Base-by-base conservation (phyloP, 179 eudicot species). In the Amaranthus tricolor region DNA sequence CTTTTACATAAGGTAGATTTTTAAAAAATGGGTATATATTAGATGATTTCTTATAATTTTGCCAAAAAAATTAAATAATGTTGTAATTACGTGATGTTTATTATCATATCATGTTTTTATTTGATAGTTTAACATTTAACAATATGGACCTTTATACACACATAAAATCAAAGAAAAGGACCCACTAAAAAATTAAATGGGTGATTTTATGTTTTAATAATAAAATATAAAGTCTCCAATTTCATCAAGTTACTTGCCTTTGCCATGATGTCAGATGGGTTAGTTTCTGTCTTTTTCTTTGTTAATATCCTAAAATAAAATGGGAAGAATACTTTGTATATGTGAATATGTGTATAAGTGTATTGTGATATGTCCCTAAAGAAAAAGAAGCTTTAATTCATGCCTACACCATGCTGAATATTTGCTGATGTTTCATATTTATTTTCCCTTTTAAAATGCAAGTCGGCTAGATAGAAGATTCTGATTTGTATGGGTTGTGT, bases 201-300 rank as follows among this genome's bases (percentile, higher is more conserved):
- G 50, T 4, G 2, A 1, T 1, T 73, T 59, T 68, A 78, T 67
- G 70, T 73, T 67, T 74, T 13, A 60, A 17, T 52, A 76, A 66
- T 9, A n/a, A 44, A 50, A 58, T 20, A 19, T 20, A 20, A 51
- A 44, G 68, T 2, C 55, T 20, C 62, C 73, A 60, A 74, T 12
- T 79, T 55, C 49, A 74, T 55, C 49, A 70, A 79, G 43, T 70
- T 79, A 79, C 62, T 70, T 70, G 62, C 68, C 63, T 68, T 73
- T 54, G 61, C 82, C 68, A 78, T 73, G 62, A 78, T 78, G 77
- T 73, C 77, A 73, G 17, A 73, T 44, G 65, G 50, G 57, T 77
- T 55, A 21, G 21, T 71, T 71, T 57, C 4, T 63, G 50, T 14
- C 10, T 4, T 31, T 9, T 24, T 62, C 15, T 66, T 48, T 48